Percentiles rank a stretch among this genome's conserved stretches.
Evolutionary conservation across 306 rosid genomes (phyloP).

Genomic region (Begonia peltatifolia): DNA sequence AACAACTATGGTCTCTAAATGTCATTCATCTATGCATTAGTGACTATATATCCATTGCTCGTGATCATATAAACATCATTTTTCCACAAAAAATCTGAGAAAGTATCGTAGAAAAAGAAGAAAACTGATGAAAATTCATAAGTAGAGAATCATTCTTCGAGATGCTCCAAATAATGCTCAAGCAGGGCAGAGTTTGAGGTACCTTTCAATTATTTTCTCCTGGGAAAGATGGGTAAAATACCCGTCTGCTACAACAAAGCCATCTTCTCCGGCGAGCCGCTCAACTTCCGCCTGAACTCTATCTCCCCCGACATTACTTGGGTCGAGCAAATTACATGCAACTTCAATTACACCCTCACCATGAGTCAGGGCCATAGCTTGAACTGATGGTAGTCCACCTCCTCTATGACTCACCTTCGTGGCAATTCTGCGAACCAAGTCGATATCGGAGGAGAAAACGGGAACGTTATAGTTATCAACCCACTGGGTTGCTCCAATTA

Average conservation of each 20-base stretch:
- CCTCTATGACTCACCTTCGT: constrained; percentile 32
- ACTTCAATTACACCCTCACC: constrained; percentile 30
- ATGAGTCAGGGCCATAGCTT: constrained; percentile 71
- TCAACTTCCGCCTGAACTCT: constrained; percentile 43
- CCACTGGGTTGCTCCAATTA: constrained; percentile 49
- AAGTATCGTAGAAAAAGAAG: too few species aligned
- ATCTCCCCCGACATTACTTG: constrained; percentile 39
- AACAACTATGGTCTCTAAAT: too few species aligned
- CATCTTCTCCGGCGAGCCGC: constrained; percentile 47
- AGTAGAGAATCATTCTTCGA: too few species aligned
- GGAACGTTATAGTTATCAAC: constrained; percentile 79
- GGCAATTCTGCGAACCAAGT: constrained; percentile 31
- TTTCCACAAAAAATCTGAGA: too few species aligned
- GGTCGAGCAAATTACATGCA: constrained; percentile 52
- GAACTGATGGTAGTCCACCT: constrained; percentile 55
- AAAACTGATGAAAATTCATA: too few species aligned
- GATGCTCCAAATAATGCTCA: too few species aligned
- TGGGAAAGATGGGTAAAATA: constrained; percentile 69
- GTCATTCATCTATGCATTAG: too few species aligned
- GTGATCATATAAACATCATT: too few species aligned
- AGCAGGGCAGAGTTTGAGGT: constrained; percentile 9
- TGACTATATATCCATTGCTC: too few species aligned
- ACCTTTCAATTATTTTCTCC: constrained; percentile 44
- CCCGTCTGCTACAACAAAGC: constrained; percentile 51
- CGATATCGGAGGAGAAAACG: constrained; percentile 36